Conservation (phyloP, 306 rosid species). For the Dryas alaskensis region DNA sequence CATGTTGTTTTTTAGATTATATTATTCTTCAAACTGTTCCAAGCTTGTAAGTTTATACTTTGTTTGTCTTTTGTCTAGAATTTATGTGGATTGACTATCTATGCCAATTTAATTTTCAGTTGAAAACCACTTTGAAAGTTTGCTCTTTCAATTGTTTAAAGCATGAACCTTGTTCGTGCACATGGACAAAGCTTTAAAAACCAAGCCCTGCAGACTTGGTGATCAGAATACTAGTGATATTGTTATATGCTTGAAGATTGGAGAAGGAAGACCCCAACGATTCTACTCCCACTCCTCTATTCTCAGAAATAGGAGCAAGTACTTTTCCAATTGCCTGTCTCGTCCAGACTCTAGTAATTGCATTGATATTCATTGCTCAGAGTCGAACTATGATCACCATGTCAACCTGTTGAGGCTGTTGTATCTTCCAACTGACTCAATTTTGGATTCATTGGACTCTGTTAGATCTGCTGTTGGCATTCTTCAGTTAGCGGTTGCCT, state of each 20-base stretch:
- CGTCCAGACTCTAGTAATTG: slow-evolving; percentile 16
- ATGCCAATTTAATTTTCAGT: slow-evolving; percentile 12
- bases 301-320: slow-evolving; percentile 32
- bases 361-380: slow-evolving; percentile 30
- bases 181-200: slow-evolving; percentile 29
- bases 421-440: slow-evolving; percentile 22
- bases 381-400: slow-evolving; percentile 33
- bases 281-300: slow-evolving; percentile 30
- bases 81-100: not conserved
- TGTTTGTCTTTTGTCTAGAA: not conserved
- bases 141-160: slow-evolving; percentile 1
- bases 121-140: slow-evolving; percentile 5
- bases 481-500: slow-evolving; percentile 26
- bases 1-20: not conserved
- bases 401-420: slow-evolving; percentile 32
- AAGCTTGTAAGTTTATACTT: not conserved
- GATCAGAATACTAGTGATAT: slow-evolving; percentile 22
- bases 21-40: not conserved
- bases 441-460: slow-evolving; percentile 29
- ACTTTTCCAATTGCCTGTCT: slow-evolving; percentile 29
- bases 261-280: slow-evolving; percentile 32
- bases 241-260: slow-evolving; percentile 28
- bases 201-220: slow-evolving; percentile 30
- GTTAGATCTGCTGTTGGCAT: slow-evolving; percentile 30
- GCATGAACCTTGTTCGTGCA: slow-evolving; percentile 30